Base-by-base conservation (phyloP, 768 basidiomycete species). In the Royoungia palumana region DNA sequence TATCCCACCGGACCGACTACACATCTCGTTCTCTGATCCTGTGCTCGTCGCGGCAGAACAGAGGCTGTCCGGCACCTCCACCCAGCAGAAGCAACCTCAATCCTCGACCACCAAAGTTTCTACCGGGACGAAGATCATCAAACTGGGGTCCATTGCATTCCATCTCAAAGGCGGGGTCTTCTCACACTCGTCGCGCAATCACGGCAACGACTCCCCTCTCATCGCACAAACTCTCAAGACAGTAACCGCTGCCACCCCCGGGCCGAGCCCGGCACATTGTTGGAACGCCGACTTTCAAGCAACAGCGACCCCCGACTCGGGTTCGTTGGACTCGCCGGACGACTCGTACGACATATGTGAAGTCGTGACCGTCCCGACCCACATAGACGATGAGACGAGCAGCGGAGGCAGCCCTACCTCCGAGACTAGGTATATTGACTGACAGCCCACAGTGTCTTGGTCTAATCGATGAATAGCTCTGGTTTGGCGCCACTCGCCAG, bases 401-500 rank as follows among this genome's bases (percentile, higher is more conserved):
- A 21, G 41, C 30, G 12, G 35, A 19, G 32, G 36, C 20, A 25
- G 17, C 22, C 17, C 37, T 48, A 9, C 49, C 17, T 35, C 25
- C 14, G 32, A 41, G 21, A 41, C 47, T 7, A 51, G 58, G 63
- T 65, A 56, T 27, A 41, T 20, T 44, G 19, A 34, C 8, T 2
- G 36, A 14, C 34, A 25, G 28, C 2, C 6, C 6, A 24, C 14
- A 11, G 8, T 44, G 8, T 19, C 11, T 17, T 27, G 24, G 3
- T 11, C 51, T 53, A 22, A 54, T 34, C 25, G n/a, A 41, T 12
- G 40, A 41, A 13, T 17, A 17, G 24, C 19, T 38, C 28, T 27
- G 40, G 44, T 53, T 53, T 65, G 22, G 54, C 54, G 1, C 64
- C 63, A 10, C 42, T 68, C 27, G 66, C 66, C 2, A 65, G 66